A percentile compares a stretch with the other conserved stretches of the same genome.
These are phyloP conservation scores for Phytophthora megakarya DNA, from an alignment of 352 stramenopile genomes.

Conservation along the genomic window DNA sequence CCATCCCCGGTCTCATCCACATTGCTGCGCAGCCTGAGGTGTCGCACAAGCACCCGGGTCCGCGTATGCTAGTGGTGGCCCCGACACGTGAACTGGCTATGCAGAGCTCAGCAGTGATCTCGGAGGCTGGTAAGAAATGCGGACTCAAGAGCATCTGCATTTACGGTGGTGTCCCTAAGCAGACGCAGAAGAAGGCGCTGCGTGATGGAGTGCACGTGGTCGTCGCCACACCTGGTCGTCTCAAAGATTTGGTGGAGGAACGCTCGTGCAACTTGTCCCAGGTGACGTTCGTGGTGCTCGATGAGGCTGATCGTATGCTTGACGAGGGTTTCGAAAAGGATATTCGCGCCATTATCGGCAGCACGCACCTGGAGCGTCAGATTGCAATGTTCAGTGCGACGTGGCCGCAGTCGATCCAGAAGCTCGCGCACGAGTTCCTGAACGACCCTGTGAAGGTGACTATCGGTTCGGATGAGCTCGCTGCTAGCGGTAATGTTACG, in stretches of 20 bases:
- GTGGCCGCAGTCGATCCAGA: constrained; percentile 96
- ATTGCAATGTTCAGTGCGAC: constrained; percentile 98
- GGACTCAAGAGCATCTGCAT: constrained; percentile 91
- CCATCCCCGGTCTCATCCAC: constrained; percentile 91
- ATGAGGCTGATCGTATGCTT: constrained; percentile 96
- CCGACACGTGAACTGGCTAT: constrained; percentile 95
- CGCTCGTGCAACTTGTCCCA: constrained; percentile 84
- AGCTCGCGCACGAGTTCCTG: constrained; percentile 96
- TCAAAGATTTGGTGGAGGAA: constrained; percentile 92
- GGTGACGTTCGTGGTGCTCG: constrained; percentile 94
- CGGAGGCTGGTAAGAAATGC: constrained; percentile 90
- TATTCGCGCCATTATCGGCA: constrained; percentile 87
- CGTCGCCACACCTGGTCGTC: constrained; percentile 95
- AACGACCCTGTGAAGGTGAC: constrained; percentile 93
- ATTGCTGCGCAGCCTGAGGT: constrained; percentile 73
- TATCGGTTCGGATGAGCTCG: constrained; percentile 95
- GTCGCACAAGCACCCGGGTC: constrained; percentile 63
- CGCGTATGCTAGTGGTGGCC: constrained; percentile 93
- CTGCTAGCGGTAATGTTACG: constrained; percentile 94
- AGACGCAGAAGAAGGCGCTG: constrained; percentile 91
- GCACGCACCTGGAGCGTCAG: constrained; percentile 85
- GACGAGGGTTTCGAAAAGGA: constrained; percentile 96
- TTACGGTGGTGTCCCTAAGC: constrained; percentile 96
- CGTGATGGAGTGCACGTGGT: constrained; percentile 90
- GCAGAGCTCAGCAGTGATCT: constrained; percentile 92